Conservation (phyloP, 163 green algal species). For the Scenedesmus sp. region DNA sequence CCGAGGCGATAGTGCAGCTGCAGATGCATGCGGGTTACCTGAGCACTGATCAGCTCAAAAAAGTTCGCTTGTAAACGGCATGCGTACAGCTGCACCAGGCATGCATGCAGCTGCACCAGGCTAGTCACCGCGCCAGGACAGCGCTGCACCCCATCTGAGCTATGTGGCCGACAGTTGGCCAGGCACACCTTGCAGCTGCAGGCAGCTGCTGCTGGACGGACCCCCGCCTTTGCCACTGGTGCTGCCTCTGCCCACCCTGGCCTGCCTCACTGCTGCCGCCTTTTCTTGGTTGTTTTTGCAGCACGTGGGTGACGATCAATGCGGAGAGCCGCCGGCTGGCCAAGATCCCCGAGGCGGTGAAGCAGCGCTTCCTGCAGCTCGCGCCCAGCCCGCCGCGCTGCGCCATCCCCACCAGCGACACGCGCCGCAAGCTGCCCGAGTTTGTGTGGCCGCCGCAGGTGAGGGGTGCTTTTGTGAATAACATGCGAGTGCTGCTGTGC, state of each 20-base stretch:
- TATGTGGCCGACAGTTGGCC: too few species aligned
- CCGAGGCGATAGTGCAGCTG: too few species aligned
- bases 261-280: background rate
- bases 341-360: conserved; percentile 85
- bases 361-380: conserved; percentile 66
- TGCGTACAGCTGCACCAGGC: too few species aligned
- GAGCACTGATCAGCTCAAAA: too few species aligned
- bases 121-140: too few species aligned
- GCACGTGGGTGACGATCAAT: conserved; percentile 96
- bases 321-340: conserved; percentile 79
- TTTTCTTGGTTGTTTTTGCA: conserved; percentile 53
- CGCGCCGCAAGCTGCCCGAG: conserved; percentile 81
- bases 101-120: too few species aligned
- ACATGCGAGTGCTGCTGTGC: background rate
- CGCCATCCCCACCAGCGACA: conserved; percentile 65
- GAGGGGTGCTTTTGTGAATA: background rate
- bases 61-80: too few species aligned
- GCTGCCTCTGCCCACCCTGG: background rate
- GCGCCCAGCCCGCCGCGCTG: conserved; percentile 59
- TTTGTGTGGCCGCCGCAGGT: conserved; percentile 61
- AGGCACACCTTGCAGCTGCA: too few species aligned
- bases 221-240: background rate
- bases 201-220: too few species aligned
- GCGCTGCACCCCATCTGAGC: too few species aligned
- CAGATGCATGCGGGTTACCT: too few species aligned